Percentiles rank a stretch among this genome's conserved stretches.
These are phyloP conservation scores for Wickerhamiella musiphila DNA, from an alignment of 805 yeast genomes.

Conservation along the genomic window DNA sequence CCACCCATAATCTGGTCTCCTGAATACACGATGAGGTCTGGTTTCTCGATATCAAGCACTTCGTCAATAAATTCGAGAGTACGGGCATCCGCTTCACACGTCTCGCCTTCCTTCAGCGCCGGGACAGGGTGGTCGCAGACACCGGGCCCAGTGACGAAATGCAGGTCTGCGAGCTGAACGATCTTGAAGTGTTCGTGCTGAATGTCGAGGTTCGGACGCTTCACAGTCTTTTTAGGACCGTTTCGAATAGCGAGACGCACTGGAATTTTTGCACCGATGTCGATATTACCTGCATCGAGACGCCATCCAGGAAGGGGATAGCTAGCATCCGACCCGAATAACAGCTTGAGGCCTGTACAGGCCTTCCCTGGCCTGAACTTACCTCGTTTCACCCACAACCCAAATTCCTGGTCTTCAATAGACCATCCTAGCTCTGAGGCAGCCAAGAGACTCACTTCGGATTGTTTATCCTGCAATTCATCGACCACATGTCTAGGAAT, in stretches of 20 bases:
- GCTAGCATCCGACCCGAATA: constrained; percentile 55
- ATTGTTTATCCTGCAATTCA: constrained; percentile 3
- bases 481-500: constrained; percentile 21
- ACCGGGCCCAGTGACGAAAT: constrained; percentile 74
- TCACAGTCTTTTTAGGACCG: constrained; percentile 8
- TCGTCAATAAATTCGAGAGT: constrained; percentile 43
- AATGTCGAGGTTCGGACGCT: constrained; percentile 7
- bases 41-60: constrained; percentile 57
- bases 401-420: constrained; percentile 19
- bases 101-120: constrained; percentile 15
- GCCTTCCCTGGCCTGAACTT: constrained; percentile 22
- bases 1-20: constrained; percentile 89
- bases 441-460: background rate
- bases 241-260: constrained; percentile 19
- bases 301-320: constrained; percentile 69
- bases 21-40: constrained; percentile 70
- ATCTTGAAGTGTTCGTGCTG: constrained; percentile 42
- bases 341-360: constrained; percentile 43
- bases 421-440: constrained; percentile 22
- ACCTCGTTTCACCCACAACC: constrained; percentile 47
- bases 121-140: constrained; percentile 43
- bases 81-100: constrained; percentile 64
- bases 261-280: constrained; percentile 9
- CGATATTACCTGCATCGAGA: constrained; percentile 18
- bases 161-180: constrained; percentile 81